These are phyloP conservation scores for Kockiozyma suomiensis DNA, from an alignment of 805 yeast species.

Conservation along the genomic window DNA sequence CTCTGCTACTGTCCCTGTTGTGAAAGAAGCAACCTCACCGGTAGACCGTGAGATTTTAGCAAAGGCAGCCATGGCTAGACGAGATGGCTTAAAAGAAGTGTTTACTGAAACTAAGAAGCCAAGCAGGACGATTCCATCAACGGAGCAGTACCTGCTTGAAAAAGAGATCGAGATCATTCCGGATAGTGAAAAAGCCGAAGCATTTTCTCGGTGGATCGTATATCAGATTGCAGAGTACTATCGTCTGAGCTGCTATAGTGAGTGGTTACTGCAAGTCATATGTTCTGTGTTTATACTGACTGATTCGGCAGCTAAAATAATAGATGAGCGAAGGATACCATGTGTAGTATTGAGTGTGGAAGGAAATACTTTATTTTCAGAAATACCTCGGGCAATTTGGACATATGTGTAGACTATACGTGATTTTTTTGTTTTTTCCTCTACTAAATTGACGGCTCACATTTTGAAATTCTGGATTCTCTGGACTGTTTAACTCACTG, in stretches of 20 bases:
- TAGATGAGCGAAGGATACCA: slow-evolving; percentile 13
- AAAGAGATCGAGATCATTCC: slow-evolving; percentile 21
- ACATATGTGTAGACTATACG: slow-evolving; percentile 22
- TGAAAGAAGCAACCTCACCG: background rate
- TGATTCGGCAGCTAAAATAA: slow-evolving; percentile 14
- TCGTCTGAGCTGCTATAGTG: slow-evolving; percentile 25
- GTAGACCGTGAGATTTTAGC: slow-evolving; percentile 8
- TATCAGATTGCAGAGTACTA: slow-evolving; percentile 32
- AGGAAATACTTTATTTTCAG: background rate
- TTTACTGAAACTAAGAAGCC: background rate
- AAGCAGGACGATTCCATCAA: background rate
- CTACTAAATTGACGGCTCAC: too few species aligned
- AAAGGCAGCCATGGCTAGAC: slow-evolving; percentile 10
- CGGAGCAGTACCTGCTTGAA: slow-evolving; percentile 16
- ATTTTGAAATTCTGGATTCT: too few species aligned
- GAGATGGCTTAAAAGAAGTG: background rate
- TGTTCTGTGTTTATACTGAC: background rate
- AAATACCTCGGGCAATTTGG: slow-evolving; percentile 26
- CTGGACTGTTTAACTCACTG: too few species aligned
- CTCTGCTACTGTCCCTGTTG: background rate
- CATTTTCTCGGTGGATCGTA: slow-evolving; percentile 31
- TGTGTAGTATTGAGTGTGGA: slow-evolving; percentile 22
- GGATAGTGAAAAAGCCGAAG: slow-evolving; percentile 27
- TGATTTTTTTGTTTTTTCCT: too few species aligned
- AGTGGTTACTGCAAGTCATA: slow-evolving; percentile 6